These are phyloP conservation scores for Amanita rubescens DNA, from an alignment of 768 basidiomycete genomes.

Conservation along the genomic window DNA sequence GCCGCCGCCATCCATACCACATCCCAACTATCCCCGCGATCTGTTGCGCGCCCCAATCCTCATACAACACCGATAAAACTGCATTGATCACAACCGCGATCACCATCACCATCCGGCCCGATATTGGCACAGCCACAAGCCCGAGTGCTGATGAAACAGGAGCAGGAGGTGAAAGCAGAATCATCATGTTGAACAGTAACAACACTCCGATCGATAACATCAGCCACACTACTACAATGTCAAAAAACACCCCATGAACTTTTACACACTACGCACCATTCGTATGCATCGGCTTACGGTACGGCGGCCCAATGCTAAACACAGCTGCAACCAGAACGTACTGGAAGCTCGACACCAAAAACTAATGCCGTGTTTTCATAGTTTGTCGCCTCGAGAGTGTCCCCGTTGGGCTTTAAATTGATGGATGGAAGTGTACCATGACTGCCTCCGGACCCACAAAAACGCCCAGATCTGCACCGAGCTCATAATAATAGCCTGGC, in stretches of 20 bases:
- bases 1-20: slow-evolving; percentile 37
- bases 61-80: slow-evolving; percentile 62
- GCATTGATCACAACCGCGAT: slow-evolving; percentile 65
- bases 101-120: slow-evolving; percentile 66
- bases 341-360: slow-evolving; percentile 95
- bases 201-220: slow-evolving; percentile 70
- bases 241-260: neutral
- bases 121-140: slow-evolving; percentile 65
- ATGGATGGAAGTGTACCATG: slow-evolving; percentile 77
- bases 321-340: slow-evolving; percentile 96
- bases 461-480: slow-evolving; percentile 82
- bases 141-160: slow-evolving; percentile 57
- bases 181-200: slow-evolving; percentile 64
- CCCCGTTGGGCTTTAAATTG: slow-evolving; percentile 39
- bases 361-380: slow-evolving; percentile 90
- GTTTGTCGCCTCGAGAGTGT: slow-evolving; percentile 77
- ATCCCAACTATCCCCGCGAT: slow-evolving; percentile 50
- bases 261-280: slow-evolving; percentile 54
- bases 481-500: slow-evolving; percentile 85
- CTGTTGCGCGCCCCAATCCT: slow-evolving; percentile 61
- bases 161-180: slow-evolving; percentile 66
- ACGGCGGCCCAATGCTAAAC: slow-evolving; percentile 97
- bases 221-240: slow-evolving; percentile 54
- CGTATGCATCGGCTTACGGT: slow-evolving; percentile 90
- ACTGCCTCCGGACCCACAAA: slow-evolving; percentile 78